Evolutionary conservation across 2,329 filamentous ascomycete species (phyloP), one percentile per base, ranked within the genome.

Genomic region (Aspergillus arachidicola): DNA sequence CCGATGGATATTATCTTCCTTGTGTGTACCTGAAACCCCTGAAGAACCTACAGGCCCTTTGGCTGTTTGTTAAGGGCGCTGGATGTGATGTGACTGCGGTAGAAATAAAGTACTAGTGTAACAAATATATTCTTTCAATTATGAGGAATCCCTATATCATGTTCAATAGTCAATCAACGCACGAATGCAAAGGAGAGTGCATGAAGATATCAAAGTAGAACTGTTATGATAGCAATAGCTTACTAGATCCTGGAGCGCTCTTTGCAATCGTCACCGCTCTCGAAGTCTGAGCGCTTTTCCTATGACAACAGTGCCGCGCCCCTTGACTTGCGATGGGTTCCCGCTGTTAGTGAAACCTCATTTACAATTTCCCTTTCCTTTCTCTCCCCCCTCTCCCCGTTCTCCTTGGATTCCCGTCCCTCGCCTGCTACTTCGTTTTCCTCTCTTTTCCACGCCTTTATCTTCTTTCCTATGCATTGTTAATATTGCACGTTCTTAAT

Each of bases 321-420:
- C 55, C 60, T 63, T 59, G 51, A 55, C 51, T 61, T 58, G 62
- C 58, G 62, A 59, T 38, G 21, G 45, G 41, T 46, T 64, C 61
- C 59, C 61, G 64, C 32, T 56, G 28, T 56, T 61, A 56, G 59
- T 66, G 66, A 68, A 65, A 67, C 62, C 65, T 57, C 57, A 48
- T 68, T 59, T 59, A 54, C 61, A 56, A 59, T 61, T 64, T 68
- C 61, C 51, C 56, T 60, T 41, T 60, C 61, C 56, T 46, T 45
- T 56, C 58, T 46, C 60, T 58, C 57, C 58, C 59, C 58, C 62
- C 60, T 60, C 59, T 60, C 54, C 64, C 58, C 41, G 51, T 58
- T 61, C 50, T 58, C 61, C 60, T 57, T 57, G 59, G 55, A 57
- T 60, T 54, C 63, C 55, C 60, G 62, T 60, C 48, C 46, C 54